Base-by-base conservation (phyloP, 371 early-diverging fungal species). In the Dinochytrium kinnereticum region DNA sequence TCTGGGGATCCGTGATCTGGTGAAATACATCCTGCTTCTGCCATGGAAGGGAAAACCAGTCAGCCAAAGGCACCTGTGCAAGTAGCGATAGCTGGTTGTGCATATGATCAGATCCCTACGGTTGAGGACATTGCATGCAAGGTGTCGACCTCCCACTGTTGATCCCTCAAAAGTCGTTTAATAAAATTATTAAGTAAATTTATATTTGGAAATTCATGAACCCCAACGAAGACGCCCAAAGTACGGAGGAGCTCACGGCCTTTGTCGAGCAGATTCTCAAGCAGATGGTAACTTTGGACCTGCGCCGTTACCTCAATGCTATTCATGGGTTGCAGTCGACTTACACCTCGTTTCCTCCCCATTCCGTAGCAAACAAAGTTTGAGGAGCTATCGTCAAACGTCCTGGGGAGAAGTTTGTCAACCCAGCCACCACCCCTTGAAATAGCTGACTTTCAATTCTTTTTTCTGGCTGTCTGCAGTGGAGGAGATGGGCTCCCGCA, bases 1-100 rank as follows among this genome's bases (percentile, higher is more conserved):
- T 89, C 80, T 93, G 91, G 26, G 95, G 95, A 84, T 95, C 95
- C 30, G 81, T 85, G 64, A 96, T 91, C 80, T 93, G 91, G 57
- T 92, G 87, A 93, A 93, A 96, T 33, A 72, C 70, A 75, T 74
- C 70, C n/a, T 51, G 64, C 64, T 50, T 36, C 36, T 33, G 34
- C 49, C 36, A 59, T 33, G 31, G 36, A 7, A 5, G 36, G 34
- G 61, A 61, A 28, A 26, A 37, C 28, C 10, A 26, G 57, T 30
- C 26, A 36, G 17, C 10, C 61, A 61, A 26, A n/a, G n/a, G n/a
- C n/a, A n/a, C n/a, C n/a, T n/a, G n/a, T n/a, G n/a, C n/a, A n/a
- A n/a, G n/a, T n/a, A n/a, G n/a, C n/a, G n/a, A n/a, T n/a, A n/a
- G n/a, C n/a, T n/a, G n/a, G n/a, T n/a, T n/a, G n/a, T n/a, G n/a